Conservation (phyloP, 352 stramenopile species). For the Phytophthora lateralis region DNA sequence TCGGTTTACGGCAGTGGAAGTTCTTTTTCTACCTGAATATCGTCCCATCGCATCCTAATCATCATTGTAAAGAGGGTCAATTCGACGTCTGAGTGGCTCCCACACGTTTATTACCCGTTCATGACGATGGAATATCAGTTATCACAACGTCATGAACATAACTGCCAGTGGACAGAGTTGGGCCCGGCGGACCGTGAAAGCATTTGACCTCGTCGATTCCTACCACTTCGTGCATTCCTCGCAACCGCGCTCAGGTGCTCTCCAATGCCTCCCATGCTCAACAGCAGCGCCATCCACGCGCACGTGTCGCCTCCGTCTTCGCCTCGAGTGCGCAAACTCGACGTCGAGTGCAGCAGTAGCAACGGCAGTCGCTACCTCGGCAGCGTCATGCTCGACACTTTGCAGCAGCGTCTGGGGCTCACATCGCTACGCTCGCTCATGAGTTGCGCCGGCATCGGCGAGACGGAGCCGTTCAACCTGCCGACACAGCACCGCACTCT, state of each 20-base stretch:
- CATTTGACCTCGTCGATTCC: constrained; percentile 11
- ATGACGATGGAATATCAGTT: constrained; percentile 7
- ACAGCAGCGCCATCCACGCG: constrained; percentile 30
- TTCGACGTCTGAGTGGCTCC: not conserved
- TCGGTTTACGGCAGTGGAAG: not conserved
- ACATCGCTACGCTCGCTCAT: constrained; percentile 62
- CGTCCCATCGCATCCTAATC: constrained; percentile 3
- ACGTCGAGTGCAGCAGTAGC: constrained; percentile 8
- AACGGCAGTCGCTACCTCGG: constrained; percentile 24
- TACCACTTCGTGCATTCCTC: not conserved
- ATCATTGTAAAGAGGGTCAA: too few species aligned
- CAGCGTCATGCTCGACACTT: constrained; percentile 41
- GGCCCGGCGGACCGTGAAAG: constrained; percentile 20
- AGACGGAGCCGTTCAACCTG: constrained; percentile 64
- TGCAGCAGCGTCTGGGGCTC: constrained; percentile 51
- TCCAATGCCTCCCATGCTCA: constrained; percentile 37
- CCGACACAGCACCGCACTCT: constrained; percentile 53
- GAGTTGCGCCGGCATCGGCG: constrained; percentile 67
- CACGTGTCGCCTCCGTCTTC: constrained; percentile 22
- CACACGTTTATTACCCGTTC: not conserved
- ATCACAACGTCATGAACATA: not conserved
- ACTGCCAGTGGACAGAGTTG: constrained; percentile 1
- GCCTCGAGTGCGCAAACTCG: constrained; percentile 23
- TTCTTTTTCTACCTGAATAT: too few species aligned
- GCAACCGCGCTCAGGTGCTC: constrained; percentile 1